Conservation (phyloP, 177 flowering plant genomes). For the Vitis hybrid region DNA sequence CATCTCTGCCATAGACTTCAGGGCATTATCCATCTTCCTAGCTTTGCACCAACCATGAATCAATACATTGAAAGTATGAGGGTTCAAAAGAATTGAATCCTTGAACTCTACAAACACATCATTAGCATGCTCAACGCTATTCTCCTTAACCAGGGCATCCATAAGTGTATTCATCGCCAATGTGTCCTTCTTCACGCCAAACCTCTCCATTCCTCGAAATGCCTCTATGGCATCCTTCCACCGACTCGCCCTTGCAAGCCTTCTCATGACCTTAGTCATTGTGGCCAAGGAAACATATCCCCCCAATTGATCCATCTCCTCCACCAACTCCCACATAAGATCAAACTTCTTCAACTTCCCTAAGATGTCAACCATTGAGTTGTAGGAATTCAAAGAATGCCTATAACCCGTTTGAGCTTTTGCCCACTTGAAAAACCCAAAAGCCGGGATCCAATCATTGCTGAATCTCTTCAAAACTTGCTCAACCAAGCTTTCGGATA, state of each 20-base stretch:
- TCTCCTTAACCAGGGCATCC: constrained; percentile 49
- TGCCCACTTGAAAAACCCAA: constrained; percentile 63
- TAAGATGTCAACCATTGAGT: constrained; percentile 51
- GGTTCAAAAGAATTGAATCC: constrained; percentile 29
- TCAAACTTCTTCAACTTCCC: constrained; percentile 56
- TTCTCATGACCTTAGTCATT: constrained; percentile 49
- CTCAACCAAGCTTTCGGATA: constrained; percentile 34
- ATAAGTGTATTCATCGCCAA: constrained; percentile 41
- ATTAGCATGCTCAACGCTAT: constrained; percentile 47
- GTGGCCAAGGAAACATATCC: constrained; percentile 46
- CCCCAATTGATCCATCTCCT: constrained; percentile 44
- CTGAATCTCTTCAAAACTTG: constrained; percentile 49
- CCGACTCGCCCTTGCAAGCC: constrained; percentile 43
- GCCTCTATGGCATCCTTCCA: constrained; percentile 42
- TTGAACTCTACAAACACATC: constrained; percentile 39
- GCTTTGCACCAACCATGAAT: constrained; percentile 61
- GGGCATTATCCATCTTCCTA: constrained; percentile 42
- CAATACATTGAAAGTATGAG: constrained; percentile 44
- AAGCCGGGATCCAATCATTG: constrained; percentile 53
- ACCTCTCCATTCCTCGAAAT: constrained; percentile 38
- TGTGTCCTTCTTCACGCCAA: constrained; percentile 40
- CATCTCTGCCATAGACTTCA: constrained; percentile 39
- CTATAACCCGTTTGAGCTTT: constrained; percentile 32
- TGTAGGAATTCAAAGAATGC: constrained; percentile 35
- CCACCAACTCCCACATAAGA: constrained; percentile 52